Conservation (phyloP, 106 monocot genomes). For the Alisma plantagoaquatica region DNA sequence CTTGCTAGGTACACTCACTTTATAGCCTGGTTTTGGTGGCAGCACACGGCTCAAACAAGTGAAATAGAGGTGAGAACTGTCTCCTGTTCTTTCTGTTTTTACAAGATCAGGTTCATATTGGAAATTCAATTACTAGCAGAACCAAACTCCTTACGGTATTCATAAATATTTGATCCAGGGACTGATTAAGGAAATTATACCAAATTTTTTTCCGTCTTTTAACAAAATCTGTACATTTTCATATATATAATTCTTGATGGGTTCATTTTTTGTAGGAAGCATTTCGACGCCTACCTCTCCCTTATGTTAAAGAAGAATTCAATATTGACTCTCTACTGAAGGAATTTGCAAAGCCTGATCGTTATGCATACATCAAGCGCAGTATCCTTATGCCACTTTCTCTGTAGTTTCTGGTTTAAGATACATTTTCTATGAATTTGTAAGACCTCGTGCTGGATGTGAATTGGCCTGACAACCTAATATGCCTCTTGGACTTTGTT, state of each 20-base stretch:
- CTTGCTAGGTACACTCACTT: conserved; percentile 48
- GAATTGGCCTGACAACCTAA: too few species aligned
- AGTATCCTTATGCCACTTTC: conserved; percentile 91
- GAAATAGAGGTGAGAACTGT: conserved; percentile 53
- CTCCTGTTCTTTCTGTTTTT: neutral
- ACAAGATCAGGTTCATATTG: neutral
- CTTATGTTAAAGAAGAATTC: conserved; percentile 72
- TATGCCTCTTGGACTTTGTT: too few species aligned
- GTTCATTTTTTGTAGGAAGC: conserved; percentile 63
- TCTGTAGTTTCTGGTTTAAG: too few species aligned
- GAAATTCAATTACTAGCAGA: too few species aligned
- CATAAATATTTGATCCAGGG: too few species aligned
- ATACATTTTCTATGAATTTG: too few species aligned
- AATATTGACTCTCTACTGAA: conserved; percentile 39
- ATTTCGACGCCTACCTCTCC: conserved; percentile 71
- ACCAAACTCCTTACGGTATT: too few species aligned
- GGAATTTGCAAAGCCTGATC: conserved; percentile 60
- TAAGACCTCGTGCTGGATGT: too few species aligned
- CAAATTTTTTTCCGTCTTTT: too few species aligned
- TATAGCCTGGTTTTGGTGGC: conserved; percentile 50
- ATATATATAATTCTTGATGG: too few species aligned
- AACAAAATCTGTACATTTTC: too few species aligned
- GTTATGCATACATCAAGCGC: conserved; percentile 75
- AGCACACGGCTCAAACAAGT: conserved; percentile 51
- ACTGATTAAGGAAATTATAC: too few species aligned